Base-by-base conservation (phyloP, 2,329 filamentous ascomycete species). In the Byssoonygena ceratinophila region DNA sequence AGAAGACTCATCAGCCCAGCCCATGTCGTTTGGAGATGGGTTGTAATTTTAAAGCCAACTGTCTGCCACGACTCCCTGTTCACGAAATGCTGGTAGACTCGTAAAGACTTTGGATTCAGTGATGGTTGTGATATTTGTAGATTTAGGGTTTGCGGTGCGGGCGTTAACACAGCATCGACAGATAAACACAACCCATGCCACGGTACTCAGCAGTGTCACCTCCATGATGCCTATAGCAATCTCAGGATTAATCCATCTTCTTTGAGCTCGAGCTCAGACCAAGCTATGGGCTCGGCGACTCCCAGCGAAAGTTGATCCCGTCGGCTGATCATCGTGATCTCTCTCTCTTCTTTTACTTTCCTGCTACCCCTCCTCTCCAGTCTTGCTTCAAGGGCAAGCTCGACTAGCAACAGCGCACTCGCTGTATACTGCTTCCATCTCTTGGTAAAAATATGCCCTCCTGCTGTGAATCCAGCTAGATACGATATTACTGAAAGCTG, bases 241-340 rank as follows among this genome's bases (percentile, higher is more conserved):
- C 32, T 22, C 12, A 40, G 23, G 4, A 48, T 39, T 18, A 27
- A 9, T 23, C 25, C 16, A 29, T 32, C 34, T 48, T 23, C n/a
- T 40, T 18, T 31, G 32, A 39, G 32, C 46, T 20, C 14, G 2
- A 39, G 34, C 23, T 40, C 36, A 31, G 29, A 8, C 29, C 32
- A 39, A 40, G 46, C 32, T 48, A 34, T 23, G 22, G 32, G 18
- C 34, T 48, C 46, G 23, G 20, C 22, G 12, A 39, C 9, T 22
- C 34, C 40, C 5, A 11, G 18, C n/a, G n/a, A 48, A 9, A 48
- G 36, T 12, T 48, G 31, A 23, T 9, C 16, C 20, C 31, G 32
- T 37, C 16, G 14, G 45, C 20, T 47, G 45, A 47, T 47, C 45
- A n/a, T 16, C n/a, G n/a, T n/a, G n/a, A n/a, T n/a, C n/a, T n/a